A percentile compares a stretch with the other conserved stretches of the same genome.
Conservation (phyloP, 495 filamentous ascomycete species). For the Aspergillus heteromorphus region DNA sequence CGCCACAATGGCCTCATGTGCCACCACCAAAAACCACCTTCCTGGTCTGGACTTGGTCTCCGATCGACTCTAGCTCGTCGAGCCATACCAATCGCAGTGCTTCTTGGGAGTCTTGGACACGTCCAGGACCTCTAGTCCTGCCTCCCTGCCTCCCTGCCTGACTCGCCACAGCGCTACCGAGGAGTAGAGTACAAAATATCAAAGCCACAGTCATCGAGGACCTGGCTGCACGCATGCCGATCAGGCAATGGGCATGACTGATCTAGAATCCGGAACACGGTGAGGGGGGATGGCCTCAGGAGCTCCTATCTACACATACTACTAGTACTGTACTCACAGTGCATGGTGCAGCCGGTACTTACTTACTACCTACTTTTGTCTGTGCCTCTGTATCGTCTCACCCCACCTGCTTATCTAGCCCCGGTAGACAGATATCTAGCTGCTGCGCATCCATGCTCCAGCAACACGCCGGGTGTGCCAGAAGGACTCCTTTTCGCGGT, state of each 20-base stretch:
- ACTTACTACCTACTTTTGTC: too few species aligned
- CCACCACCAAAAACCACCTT: background rate
- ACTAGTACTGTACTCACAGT: background rate
- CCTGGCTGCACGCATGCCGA: slow-evolving; percentile 1
- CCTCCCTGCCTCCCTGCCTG: background rate
- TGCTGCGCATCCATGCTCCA: too few species aligned
- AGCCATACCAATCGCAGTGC: background rate
- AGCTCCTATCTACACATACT: background rate
- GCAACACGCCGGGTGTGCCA: too few species aligned
- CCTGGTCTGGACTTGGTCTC: background rate
- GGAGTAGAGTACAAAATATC: background rate
- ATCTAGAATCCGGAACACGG: background rate
- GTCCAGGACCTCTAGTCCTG: background rate
- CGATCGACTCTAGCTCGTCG: background rate
- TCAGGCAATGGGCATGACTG: background rate
- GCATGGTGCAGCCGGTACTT: too few species aligned
- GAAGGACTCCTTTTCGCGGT: too few species aligned
- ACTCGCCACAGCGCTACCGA: slow-evolving; percentile 14
- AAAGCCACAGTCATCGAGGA: background rate
- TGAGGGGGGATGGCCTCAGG: background rate
- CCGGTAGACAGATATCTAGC: too few species aligned
- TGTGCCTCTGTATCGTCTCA: too few species aligned
- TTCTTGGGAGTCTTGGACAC: background rate
- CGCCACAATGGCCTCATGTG: background rate
- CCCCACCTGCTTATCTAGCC: too few species aligned